Base-by-base conservation (phyloP, 1,284 basidiomycete species). In the Apiotrichum sp. region DNA sequence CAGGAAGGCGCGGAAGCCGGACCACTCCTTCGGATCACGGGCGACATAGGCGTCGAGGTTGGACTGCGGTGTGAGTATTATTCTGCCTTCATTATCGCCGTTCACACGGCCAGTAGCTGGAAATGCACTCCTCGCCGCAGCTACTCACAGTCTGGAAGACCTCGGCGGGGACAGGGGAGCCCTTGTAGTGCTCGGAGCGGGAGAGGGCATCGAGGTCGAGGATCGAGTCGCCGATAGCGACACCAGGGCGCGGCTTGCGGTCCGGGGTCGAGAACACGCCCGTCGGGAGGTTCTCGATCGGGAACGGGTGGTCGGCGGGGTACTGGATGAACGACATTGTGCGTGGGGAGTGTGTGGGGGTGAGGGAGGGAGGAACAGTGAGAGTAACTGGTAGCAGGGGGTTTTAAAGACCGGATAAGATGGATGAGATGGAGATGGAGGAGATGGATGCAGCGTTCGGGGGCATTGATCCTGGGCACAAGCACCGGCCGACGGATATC, bases 241-340 rank as follows among this genome's bases (percentile, higher is more conserved):
- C 59, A 53, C 59, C 59, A 3, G 59, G 59, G 16, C 56, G 59
- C 11, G 44, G 31, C 10, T n/a, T 13, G 4, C 14, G 6, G 43
- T 53, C 29, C 5, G 32, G 33, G 22, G 8, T 48, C 47, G 56
- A 58, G 56, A 61, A 61, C 11, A 58, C 56, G 45, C 59, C 59
- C 41, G 52, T 50, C 1, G 59, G 59, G 47, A 57, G 54, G 56
- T 61, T 61, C 55, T 62, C 55, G 53, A 58, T 57, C 7, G 60
- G 61, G 56, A 60, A 64, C 6, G 52, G 57, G 46, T 43, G 40
- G 43, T 59, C 58, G 38, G 54, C 47, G 34, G 47, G 5, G 54
- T 56, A 56, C 47, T 50, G 43, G 48, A 59, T 38, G 36, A 59
- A 59, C 16, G 50, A 52, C 50, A 52, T 56, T 33, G 16, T 40